Evolutionary conservation across 495 filamentous ascomycete species (phyloP).

Genomic region (Aspergillus indologenus): DNA sequence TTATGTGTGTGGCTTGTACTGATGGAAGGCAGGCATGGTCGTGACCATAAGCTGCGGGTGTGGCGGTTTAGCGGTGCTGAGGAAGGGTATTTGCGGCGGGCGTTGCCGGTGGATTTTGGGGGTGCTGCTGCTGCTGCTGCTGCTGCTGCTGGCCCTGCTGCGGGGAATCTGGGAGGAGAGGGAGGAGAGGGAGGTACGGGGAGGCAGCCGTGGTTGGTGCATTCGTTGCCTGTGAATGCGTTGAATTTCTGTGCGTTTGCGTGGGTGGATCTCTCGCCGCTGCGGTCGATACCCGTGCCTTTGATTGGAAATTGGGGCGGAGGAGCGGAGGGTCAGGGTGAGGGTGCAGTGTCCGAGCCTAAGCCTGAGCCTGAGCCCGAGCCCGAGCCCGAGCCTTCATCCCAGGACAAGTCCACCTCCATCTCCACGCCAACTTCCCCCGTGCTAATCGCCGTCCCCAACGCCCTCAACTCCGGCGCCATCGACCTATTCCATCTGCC

Average conservation of each 20-base stretch:
- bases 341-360: too few relatives aligned
- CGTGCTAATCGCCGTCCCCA: constrained; percentile 72
- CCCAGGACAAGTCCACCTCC: constrained; percentile 1
- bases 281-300: too few relatives aligned
- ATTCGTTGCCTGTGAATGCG: constrained; percentile 82
- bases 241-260: constrained; percentile 95
- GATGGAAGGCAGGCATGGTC: constrained; percentile 64
- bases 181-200: too few relatives aligned
- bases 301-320: too few relatives aligned
- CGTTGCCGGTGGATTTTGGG: not conserved
- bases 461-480: constrained; percentile 70
- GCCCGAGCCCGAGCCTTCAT: too few relatives aligned
- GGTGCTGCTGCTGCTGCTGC: too few relatives aligned
- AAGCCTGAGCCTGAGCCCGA: too few relatives aligned
- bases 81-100: not conserved
- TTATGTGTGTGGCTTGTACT: not conserved
- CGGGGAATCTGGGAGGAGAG: too few relatives aligned
- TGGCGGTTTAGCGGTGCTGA: constrained; percentile 72
- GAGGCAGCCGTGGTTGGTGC: constrained; percentile 77
- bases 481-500: constrained; percentile 89
- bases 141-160: too few relatives aligned
- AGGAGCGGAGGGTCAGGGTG: too few relatives aligned
- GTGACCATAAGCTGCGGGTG: constrained; percentile 81
- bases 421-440: too few relatives aligned
- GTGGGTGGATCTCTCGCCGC: constrained; percentile 27